Evolutionary conservation across 169 alveolate genomes (phyloP), one percentile per base, ranked within the genome.

Genomic region (Plasmodium malariae): DNA sequence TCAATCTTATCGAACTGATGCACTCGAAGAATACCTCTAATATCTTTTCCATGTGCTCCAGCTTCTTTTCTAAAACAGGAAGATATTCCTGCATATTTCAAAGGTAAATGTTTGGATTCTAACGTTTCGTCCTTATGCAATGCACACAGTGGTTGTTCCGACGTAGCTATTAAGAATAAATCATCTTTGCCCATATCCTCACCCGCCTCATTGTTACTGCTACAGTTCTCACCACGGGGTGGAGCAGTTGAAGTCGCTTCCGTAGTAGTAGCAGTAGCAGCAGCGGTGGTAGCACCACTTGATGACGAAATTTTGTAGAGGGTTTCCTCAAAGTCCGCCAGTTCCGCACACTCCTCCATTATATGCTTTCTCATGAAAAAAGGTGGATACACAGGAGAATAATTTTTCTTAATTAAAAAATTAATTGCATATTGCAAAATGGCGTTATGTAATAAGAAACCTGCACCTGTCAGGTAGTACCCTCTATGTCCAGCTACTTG

Each of bases 51-150:
- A 88, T 98, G 99, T 40, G 99, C 99, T 14, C 99, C 99, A n/a
- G 99, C 99, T 94, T 99, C 99, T 94, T 98, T 98, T 86, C 99
- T 96, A 96, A 99, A 99, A 74, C 99, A 98, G 3, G 99, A 94
- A 54, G 99, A 98, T 48, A 95, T 62, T 4, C 99, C 99, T 0
- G 99, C 99, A 88, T 97, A 98, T 90, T 96, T 95, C n/a, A 97
- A 65, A 21, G 99, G 99, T 14, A 97, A 86, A 70, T 91, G 92
- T 67, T 95, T 94, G 21, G 92, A 95, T 40, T 95, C 97, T 45
- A 95, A 72, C 28, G 96, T 78, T 68, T 96, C 97, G 72, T 95
- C 95, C 76, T 96, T 88, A 92, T 98, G 99, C 91, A 97, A 93
- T 28, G 99, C 99, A 54, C 99, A 97, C 36, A 99, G 95, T 17